phyloP scores from a whole-genome alignment of 192 early-diverging fungal species.

The Coemansia sp. region DNA sequence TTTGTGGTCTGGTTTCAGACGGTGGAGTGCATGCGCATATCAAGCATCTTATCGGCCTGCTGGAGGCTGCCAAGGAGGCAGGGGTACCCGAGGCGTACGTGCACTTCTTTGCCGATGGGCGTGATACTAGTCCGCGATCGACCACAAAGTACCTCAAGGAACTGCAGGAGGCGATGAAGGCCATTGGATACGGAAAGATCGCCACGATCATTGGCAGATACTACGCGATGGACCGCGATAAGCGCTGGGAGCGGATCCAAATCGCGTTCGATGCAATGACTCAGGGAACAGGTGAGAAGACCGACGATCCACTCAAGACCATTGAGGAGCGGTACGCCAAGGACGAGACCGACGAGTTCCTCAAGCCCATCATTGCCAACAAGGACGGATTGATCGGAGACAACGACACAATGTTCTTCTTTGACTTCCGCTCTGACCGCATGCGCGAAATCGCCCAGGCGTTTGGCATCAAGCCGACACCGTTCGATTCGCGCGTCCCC shows the following conservation, averaged over 20 bases:
- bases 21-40: conserved; percentile 98
- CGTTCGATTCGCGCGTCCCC: conserved; percentile 80
- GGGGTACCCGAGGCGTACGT: conserved; percentile 84
- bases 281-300: conserved; percentile 73
- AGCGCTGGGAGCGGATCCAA: conserved; percentile 99
- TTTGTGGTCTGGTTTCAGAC: conserved; percentile 94
- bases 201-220: conserved; percentile 95
- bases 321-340: conserved; percentile 84
- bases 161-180: conserved; percentile 61
- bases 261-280: conserved; percentile 91
- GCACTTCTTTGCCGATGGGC: conserved; percentile 98
- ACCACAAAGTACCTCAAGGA: conserved; percentile 76
- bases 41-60: conserved; percentile 81
- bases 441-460: conserved; percentile 92
- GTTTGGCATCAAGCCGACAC: conserved; percentile 81
- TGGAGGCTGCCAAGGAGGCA: conserved; percentile 81
- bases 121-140: conserved; percentile 93
- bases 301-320: conserved; percentile 60
- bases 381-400: conserved; percentile 78
- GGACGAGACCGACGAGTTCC: conserved; percentile 99
- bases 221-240: conserved; percentile 99
- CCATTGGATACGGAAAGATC: conserved; percentile 75
- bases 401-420: conserved; percentile 92
- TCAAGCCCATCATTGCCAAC: conserved; percentile 95
- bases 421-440: conserved; percentile 98